These are phyloP conservation scores for Ophiostoma montium DNA, from an alignment of 2,329 filamentous ascomycete species.

Conservation along the genomic window DNA sequence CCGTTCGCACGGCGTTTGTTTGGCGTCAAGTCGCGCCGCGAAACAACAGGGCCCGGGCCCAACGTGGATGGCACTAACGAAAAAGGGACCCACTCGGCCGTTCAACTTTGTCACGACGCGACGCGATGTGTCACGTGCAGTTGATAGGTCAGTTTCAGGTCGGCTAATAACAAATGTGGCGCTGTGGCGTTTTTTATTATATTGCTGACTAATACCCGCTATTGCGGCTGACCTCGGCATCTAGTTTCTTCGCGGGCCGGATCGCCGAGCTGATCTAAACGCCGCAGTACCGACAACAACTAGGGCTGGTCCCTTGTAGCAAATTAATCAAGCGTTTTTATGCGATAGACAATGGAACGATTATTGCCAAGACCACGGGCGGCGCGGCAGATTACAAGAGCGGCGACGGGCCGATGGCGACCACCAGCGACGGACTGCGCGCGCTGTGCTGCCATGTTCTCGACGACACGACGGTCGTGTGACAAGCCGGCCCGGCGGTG, in stretches of 20 bases:
- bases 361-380: slow-evolving; percentile 20
- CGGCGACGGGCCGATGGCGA: neutral
- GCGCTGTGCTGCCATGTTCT: neutral
- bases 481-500: slow-evolving; percentile 23
- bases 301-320: neutral
- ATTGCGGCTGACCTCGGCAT: too few species aligned
- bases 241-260: too few species aligned
- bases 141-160: too few species aligned
- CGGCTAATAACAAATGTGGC: too few species aligned
- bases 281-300: neutral
- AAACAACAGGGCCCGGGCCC: neutral
- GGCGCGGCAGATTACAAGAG: slow-evolving; percentile 2
- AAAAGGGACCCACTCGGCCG: neutral
- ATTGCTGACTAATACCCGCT: too few species aligned
- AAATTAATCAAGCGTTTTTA: neutral
- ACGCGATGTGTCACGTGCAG: neutral
- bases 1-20: neutral
- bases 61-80: neutral
- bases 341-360: slow-evolving; percentile 6
- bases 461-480: neutral
- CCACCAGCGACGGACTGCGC: neutral
- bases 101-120: neutral
- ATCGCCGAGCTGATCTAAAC: too few species aligned
- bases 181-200: too few species aligned
- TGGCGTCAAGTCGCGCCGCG: neutral